Evolutionary conservation across 495 filamentous ascomycete genomes (phyloP), one percentile per base, ranked within the genome.

Genomic region (Thermochaetoides thermophila): DNA sequence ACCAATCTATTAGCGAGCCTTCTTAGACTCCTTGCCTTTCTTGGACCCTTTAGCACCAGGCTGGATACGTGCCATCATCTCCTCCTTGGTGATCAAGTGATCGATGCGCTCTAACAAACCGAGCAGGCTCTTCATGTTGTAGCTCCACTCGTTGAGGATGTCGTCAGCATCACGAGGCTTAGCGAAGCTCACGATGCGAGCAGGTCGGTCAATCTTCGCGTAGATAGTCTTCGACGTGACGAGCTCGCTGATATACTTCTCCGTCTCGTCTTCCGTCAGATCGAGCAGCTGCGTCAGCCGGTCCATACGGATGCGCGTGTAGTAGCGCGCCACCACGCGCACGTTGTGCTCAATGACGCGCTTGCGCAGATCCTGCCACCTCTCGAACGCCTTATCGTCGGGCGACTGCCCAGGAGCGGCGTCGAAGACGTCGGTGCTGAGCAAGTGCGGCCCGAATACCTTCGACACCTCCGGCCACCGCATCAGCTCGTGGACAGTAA

Each of bases 301-400:
- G 37, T 76, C 71, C 69, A 94, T 84, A 53, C 77, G 73, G 55
- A 97, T 92, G 42, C 89, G 83, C 6, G 91, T 96, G 65, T 97
- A 97, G 69, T 97, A 97, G 53, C 92, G 92, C 48, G 91, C 89
- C 8, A 97, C 71, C 6, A 96, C 89, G 25, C 89, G 80, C 27
- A 97, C 89, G 47, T 97, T 97, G 61, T 97, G 89, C 63, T 97
- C 89, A 49, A 97, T 97, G 35, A 97, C 89, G 20, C 89, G 84
- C 66, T 92, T 93, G 38, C 89, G 83, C 39, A 97, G 68, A 49
- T 94, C 91, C 53, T 84, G 71, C 84, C 83, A 96, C 52, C 89
- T 68, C 45, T 69, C 69, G 57, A 79, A 58, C 9, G 84, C 78
- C 57, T 92, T 79, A 37, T 75, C 68, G 39, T 93, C 84, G 11